Evolutionary conservation across 1,139 yeast genomes (phyloP).

Genomic region (Zygoascus meyerae): DNA sequence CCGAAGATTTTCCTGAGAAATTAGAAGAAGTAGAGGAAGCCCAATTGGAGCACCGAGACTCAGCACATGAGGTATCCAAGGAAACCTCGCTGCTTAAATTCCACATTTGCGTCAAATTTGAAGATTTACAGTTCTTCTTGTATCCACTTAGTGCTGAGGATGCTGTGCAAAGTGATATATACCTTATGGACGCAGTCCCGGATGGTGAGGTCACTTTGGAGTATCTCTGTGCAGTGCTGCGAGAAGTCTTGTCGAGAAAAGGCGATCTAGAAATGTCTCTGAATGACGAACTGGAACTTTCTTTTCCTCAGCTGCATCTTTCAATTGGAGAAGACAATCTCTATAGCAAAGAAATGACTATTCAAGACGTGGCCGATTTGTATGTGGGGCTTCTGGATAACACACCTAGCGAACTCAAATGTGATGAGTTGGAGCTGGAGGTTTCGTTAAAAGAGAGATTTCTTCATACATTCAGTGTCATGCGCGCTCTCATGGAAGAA

Average conservation of each 20-base stretch:
- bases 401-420: background rate
- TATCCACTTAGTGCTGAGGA: background rate
- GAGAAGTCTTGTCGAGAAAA: background rate
- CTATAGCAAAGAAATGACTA: constrained; percentile 2
- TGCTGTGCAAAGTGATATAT: constrained; percentile 4
- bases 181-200: constrained; percentile 1
- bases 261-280: constrained; percentile 1
- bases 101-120: constrained; percentile 3
- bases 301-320: background rate
- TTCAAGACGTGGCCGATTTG: constrained; percentile 2
- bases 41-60: no score
- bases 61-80: no score
- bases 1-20: no score
- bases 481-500: constrained; percentile 1
- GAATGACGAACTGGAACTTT: constrained; percentile 1
- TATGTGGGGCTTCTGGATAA: background rate
- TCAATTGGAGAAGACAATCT: constrained; percentile 3
- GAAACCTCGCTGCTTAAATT: background rate
- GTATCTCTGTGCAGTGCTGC: constrained; percentile 2
- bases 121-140: constrained; percentile 2
- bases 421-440: constrained; percentile 2
- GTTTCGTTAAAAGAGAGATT: background rate
- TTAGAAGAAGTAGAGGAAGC: no score
- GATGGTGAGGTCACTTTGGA: background rate
- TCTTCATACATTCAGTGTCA: background rate